Evolutionary conservation across 1,284 basidiomycete species (phyloP).

Genomic region (Naganishia liquefaciens): DNA sequence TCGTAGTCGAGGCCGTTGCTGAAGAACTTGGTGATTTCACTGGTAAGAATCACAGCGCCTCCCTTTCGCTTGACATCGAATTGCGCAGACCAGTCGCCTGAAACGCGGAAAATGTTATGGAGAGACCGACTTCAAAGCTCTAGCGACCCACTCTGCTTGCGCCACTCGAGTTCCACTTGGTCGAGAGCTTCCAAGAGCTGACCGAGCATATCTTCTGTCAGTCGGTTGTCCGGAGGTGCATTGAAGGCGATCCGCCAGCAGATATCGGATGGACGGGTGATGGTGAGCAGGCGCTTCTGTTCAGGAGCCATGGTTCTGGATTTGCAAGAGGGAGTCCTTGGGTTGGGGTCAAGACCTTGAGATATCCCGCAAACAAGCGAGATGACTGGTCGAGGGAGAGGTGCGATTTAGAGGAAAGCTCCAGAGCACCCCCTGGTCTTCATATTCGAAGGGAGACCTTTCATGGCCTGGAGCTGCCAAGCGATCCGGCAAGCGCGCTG

Average conservation of each 20-base stretch:
- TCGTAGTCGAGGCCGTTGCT: slow-evolving; percentile 81
- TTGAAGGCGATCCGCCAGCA: slow-evolving; percentile 49
- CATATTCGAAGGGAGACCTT: too few relatives aligned
- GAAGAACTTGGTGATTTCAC: slow-evolving; percentile 80
- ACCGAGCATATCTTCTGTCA: slow-evolving; percentile 46
- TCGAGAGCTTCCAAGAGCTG: slow-evolving; percentile 62
- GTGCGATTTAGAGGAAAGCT: too few relatives aligned
- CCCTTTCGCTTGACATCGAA: slow-evolving; percentile 58
- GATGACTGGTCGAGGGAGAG: too few relatives aligned
- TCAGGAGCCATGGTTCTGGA: slow-evolving; percentile 33
- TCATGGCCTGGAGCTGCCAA: too few relatives aligned
- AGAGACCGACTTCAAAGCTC: slow-evolving; percentile 26
- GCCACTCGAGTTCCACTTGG: slow-evolving; percentile 76
- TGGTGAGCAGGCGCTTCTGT: slow-evolving; percentile 28
- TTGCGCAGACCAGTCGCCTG: slow-evolving; percentile 29
- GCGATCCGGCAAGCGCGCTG: background rate
- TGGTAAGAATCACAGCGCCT: slow-evolving; percentile 74
- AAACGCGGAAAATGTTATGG: slow-evolving; percentile 46
- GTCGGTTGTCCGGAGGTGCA: slow-evolving; percentile 52
- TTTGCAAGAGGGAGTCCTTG: too few relatives aligned
- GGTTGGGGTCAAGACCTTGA: too few relatives aligned
- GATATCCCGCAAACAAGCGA: too few relatives aligned
- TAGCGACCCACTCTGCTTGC: slow-evolving; percentile 57
- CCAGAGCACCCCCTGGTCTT: too few relatives aligned
- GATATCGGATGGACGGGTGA: slow-evolving; percentile 42